These are phyloP conservation scores for Microthyrium microscopicum DNA, from an alignment of 2,329 filamentous ascomycete species.

Conservation along the genomic window DNA sequence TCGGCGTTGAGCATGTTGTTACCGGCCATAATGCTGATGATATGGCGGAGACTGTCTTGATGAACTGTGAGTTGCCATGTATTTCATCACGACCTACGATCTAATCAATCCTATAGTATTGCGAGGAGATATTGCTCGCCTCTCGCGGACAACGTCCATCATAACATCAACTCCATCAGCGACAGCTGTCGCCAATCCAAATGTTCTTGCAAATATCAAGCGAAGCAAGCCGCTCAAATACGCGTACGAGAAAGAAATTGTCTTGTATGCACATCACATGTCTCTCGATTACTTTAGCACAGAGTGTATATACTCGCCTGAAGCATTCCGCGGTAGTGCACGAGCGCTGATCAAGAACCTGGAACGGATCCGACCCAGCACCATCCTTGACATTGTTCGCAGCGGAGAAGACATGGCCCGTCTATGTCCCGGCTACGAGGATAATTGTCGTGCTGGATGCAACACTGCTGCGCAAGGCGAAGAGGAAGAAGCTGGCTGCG, in stretches of 20 bases:
- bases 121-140: constrained; percentile 70
- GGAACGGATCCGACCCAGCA: constrained; percentile 81
- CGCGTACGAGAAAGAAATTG: constrained; percentile 97
- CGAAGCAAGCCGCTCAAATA: constrained; percentile 95
- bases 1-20: constrained; percentile 83
- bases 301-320: constrained; percentile 95
- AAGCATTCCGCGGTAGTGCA: constrained; percentile 88
- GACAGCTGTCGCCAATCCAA: constrained; percentile 44
- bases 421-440: constrained; percentile 47
- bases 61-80: constrained; percentile 45
- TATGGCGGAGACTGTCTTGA: constrained; percentile 89
- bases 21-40: constrained; percentile 97
- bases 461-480: constrained; percentile 20
- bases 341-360: constrained; percentile 87
- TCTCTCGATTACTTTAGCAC: constrained; percentile 96
- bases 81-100: background rate
- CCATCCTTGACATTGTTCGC: constrained; percentile 83
- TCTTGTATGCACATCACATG: constrained; percentile 92
- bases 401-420: constrained; percentile 94
- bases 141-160: constrained; percentile 81
- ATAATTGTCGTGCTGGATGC: constrained; percentile 28
- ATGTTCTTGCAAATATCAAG: constrained; percentile 62
- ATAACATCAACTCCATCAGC: constrained; percentile 39
- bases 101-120: constrained; percentile 34
- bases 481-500: constrained; percentile 53